phyloP scores from a whole-genome alignment of 257 asterid genomes.

The Capsicum rhomboideum region DNA sequence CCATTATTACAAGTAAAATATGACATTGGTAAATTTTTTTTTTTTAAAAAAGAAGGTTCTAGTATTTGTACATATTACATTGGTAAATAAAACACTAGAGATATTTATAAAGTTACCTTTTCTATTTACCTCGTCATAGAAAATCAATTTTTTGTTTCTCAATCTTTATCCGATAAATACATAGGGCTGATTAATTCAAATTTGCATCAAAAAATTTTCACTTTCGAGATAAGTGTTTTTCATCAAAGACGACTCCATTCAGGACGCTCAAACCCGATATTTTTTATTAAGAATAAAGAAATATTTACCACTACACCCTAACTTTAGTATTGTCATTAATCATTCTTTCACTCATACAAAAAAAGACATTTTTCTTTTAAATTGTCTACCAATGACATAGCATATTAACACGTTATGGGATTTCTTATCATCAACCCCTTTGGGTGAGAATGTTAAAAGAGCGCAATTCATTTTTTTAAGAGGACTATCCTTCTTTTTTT shows the following conservation, averaged over 20 bases:
- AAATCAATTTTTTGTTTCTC: not conserved
- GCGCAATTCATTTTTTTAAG: not conserved
- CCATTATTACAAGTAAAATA: too few relatives aligned
- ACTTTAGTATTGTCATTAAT: too few relatives aligned
- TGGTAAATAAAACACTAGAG: not conserved
- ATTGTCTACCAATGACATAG: too few relatives aligned
- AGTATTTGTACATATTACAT: too few relatives aligned
- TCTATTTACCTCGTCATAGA: not conserved
- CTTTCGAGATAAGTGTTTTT: accelerated
- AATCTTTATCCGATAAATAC: not conserved
- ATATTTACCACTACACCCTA: too few relatives aligned
- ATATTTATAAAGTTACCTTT: not conserved
- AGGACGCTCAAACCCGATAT: too few relatives aligned
- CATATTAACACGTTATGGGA: too few relatives aligned
- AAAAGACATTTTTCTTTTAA: not conserved
- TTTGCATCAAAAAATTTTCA: accelerated
- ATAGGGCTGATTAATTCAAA: accelerated
- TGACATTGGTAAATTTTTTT: too few relatives aligned
- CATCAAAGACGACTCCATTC: not conserved
- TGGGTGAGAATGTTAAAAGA: not conserved
- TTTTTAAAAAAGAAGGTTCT: too few relatives aligned
- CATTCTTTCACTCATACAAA: not conserved
- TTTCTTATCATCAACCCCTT: too few relatives aligned
- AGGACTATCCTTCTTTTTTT: too few relatives aligned
- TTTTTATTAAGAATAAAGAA: too few relatives aligned